phyloP scores from a whole-genome alignment of 225 moss, liverwort and hornwort genomes.

The Sphagnum contortum region DNA sequence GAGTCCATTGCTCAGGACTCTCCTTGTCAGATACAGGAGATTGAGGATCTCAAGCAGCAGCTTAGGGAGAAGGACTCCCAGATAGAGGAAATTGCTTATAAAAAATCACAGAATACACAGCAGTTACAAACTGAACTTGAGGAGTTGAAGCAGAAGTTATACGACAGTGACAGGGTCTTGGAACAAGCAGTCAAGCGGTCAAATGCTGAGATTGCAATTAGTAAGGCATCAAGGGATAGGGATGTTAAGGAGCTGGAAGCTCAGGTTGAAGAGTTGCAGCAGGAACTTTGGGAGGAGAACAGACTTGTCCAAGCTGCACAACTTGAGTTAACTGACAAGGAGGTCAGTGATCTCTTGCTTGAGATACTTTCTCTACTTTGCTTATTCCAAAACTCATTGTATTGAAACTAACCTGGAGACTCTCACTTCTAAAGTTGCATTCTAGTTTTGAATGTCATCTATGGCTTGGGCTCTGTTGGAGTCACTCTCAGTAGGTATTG shows the following conservation, averaged over 20 bases:
- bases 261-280: constrained; percentile 36
- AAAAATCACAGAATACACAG: too few relatives aligned
- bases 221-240: constrained; percentile 13
- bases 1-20: constrained; percentile 18
- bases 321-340: constrained; percentile 41
- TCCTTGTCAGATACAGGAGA: constrained; percentile 8
- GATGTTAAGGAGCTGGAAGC: constrained; percentile 31
- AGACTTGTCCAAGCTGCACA: constrained; percentile 41
- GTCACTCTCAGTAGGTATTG: too few relatives aligned
- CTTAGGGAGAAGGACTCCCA: constrained; percentile 22
- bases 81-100: constrained; percentile 1
- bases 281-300: constrained; percentile 49
- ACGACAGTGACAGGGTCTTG: constrained; percentile 6
- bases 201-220: constrained; percentile 16
- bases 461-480: too few relatives aligned
- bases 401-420: neutral
- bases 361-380: too few relatives aligned
- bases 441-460: too few relatives aligned
- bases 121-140: too few relatives aligned
- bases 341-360: constrained; percentile 14
- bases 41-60: constrained; percentile 22
- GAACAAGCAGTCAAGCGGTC: constrained; percentile 16
- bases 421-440: neutral
- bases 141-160: too few relatives aligned
- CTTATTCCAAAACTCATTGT: too few relatives aligned